Evolutionary conservation across 2,329 filamentous ascomycete species (phyloP).

Genomic region (Tothia fuscella): DNA sequence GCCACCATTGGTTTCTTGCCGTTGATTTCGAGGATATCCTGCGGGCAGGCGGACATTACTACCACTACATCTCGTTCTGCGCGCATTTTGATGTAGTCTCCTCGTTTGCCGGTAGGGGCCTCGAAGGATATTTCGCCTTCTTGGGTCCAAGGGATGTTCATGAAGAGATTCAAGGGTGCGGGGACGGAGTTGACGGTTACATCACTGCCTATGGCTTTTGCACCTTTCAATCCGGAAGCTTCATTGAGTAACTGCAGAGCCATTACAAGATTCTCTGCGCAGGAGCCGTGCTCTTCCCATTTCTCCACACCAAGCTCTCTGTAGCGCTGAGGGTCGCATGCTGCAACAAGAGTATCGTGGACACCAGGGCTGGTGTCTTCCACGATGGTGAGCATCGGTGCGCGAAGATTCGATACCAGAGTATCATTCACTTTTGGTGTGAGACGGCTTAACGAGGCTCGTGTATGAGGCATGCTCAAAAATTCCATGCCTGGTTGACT

Average conservation of each 20-base stretch:
- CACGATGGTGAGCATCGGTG: slow-evolving; percentile 21
- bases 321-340: slow-evolving; percentile 26
- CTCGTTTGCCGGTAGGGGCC: slow-evolving; percentile 26
- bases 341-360: slow-evolving; percentile 25
- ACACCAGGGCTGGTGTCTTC: slow-evolving; percentile 23
- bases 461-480: slow-evolving; percentile 26
- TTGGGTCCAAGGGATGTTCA: slow-evolving; percentile 33
- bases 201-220: slow-evolving; percentile 10
- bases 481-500: slow-evolving; percentile 16
- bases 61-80: slow-evolving; percentile 34
- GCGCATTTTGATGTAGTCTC: slow-evolving; percentile 32
- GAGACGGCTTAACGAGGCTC: slow-evolving; percentile 19
- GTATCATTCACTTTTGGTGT: slow-evolving; percentile 20
- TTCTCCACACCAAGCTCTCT: slow-evolving; percentile 20
- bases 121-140: slow-evolving; percentile 31
- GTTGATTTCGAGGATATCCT: slow-evolving; percentile 33
- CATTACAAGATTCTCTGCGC: slow-evolving; percentile 26
- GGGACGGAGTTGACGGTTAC: slow-evolving; percentile 18
- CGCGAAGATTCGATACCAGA: slow-evolving; percentile 23
- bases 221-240: slow-evolving; percentile 15
- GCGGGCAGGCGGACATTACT: slow-evolving; percentile 36
- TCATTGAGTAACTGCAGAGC: slow-evolving; percentile 18
- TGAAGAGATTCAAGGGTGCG: slow-evolving; percentile 28
- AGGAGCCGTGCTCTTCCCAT: slow-evolving; percentile 22
- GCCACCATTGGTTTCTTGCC: slow-evolving; percentile 31